A percentile compares a stretch with the other conserved stretches of the same genome.
These are phyloP conservation scores for Vaccinium corymbosum DNA, from an alignment of 148 eudicot species.

Conservation along the genomic window DNA sequence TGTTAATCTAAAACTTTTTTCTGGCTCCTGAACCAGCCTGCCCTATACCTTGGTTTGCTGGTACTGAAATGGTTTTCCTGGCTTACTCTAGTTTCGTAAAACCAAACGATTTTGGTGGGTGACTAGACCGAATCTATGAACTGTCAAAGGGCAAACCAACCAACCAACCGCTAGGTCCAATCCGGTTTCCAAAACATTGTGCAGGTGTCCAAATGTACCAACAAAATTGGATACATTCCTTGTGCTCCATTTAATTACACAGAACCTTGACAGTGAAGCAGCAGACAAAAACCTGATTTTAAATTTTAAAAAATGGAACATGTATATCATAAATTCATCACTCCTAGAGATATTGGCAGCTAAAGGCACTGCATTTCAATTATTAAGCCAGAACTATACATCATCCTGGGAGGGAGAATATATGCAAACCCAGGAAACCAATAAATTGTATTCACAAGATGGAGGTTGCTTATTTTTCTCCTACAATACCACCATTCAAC, in stretches of 20 bases:
- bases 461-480: constrained; percentile 17
- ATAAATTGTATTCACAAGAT: constrained; percentile 32
- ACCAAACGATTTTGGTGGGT: neutral
- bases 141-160: neutral
- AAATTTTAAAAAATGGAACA: neutral
- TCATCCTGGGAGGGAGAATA: constrained; percentile 20
- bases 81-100: neutral
- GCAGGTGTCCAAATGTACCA: neutral
- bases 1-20: too few relatives aligned
- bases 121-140: neutral
- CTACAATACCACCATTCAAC: constrained; percentile 22
- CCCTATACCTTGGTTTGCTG: neutral
- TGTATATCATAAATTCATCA: constrained; percentile 9
- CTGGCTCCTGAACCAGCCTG: neutral
- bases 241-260: neutral
- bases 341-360: neutral
- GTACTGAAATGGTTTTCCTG: neutral
- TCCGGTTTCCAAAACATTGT: neutral
- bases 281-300: neutral
- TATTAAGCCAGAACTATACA: constrained; percentile 29
- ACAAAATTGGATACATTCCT: neutral
- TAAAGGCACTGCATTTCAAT: constrained; percentile 16
- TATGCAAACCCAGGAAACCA: constrained; percentile 21
- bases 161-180: neutral
- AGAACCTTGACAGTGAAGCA: neutral